A percentile compares a stretch with the other conserved stretches of the same genome.
These are phyloP conservation scores for Blastocystis hominis DNA, from an alignment of 352 stramenopile species.

Conservation along the genomic window DNA sequence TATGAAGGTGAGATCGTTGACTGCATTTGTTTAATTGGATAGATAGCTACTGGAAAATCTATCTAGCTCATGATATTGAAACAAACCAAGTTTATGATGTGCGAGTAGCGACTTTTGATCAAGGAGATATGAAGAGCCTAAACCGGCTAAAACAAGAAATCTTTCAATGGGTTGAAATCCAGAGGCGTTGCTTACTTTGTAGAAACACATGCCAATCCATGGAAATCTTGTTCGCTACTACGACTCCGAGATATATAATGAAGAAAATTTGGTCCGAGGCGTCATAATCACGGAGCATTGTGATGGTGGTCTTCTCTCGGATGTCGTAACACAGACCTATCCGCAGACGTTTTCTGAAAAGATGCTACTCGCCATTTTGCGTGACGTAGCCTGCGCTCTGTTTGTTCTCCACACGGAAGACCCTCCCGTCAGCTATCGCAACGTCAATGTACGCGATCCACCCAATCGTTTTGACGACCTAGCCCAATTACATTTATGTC, in stretches of 20 bases:
- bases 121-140: conserved; percentile 40
- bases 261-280: not conserved
- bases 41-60: conserved; percentile 42
- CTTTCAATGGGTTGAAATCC: not conserved
- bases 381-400: conserved; percentile 23
- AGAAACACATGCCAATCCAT: conserved; percentile 47
- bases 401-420: conserved; percentile 3
- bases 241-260: conserved; percentile 12
- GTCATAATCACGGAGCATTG: conserved; percentile 52
- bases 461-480: not conserved
- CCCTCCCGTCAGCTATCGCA: conserved; percentile 16
- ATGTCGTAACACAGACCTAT: conserved; percentile 39
- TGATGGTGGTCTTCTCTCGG: conserved; percentile 14
- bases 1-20: not conserved
- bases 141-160: conserved; percentile 43
- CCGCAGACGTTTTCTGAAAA: conserved; percentile 42
- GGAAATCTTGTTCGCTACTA: conserved; percentile 38
- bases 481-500: conserved; percentile 47
- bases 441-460: not conserved
- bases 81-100: conserved; percentile 33
- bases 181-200: not conserved
- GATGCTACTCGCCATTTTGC: conserved; percentile 14
- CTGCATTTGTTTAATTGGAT: not conserved
- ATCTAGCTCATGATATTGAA: conserved; percentile 28
- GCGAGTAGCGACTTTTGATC: conserved; percentile 6